These are phyloP conservation scores for Solanum pimpinellifolium DNA, from an alignment of 257 asterid species.

Conservation along the genomic window DNA sequence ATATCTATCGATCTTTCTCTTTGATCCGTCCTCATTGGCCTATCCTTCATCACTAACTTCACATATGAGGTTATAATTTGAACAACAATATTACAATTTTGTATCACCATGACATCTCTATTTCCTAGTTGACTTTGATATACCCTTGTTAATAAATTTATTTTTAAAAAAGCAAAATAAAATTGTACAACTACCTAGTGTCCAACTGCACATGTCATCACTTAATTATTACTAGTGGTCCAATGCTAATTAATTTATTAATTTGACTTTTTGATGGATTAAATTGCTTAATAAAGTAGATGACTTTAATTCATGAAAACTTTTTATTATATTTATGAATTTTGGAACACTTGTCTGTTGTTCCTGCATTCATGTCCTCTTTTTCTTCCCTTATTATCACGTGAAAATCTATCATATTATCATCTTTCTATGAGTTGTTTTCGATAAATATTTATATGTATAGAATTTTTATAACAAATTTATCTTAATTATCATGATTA, in stretches of 20 bases:
- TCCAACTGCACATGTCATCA: neutral
- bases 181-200: neutral
- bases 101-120: neutral
- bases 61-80: neutral
- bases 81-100: neutral
- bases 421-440: neutral
- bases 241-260: neutral
- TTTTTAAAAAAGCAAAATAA: neutral
- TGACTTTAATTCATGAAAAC: neutral
- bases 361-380: neutral
- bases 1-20: neutral
- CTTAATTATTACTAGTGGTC: neutral
- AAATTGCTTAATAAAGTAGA: conserved; percentile 3
- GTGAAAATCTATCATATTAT: neutral
- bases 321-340: neutral
- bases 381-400: neutral
- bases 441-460: neutral
- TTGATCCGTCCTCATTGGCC: neutral
- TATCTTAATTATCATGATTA: neutral
- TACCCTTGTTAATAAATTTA: neutral
- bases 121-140: neutral
- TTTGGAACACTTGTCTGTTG: neutral
- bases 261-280: conserved; percentile 5
- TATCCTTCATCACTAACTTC: neutral
- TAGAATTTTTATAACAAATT: accelerated